Evolutionary conservation across 169 alveolate species (phyloP), one percentile per base, ranked within the genome.

Genomic region (Theileria annulata): DNA sequence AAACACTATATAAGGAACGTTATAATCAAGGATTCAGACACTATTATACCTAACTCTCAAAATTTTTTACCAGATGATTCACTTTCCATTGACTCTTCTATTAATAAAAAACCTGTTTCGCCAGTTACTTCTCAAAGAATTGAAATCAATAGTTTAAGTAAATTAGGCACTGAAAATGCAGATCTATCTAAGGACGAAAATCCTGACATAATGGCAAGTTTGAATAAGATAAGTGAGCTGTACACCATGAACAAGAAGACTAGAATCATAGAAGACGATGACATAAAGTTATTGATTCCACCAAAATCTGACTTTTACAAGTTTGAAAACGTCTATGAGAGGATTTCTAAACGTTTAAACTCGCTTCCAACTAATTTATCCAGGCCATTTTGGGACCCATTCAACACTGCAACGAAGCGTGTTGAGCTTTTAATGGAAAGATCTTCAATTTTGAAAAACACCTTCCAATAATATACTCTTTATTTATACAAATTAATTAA

Each of bases 1-100:
- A 21, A 69, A 30, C 91, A 88, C 68, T 89, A 85, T 35, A 51
- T 74, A 37, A 60, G 88, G 19, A 85, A 86, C 42, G 93, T 89
- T 2, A 78, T 83, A n/a, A 63, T 89, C 60, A 82, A 84, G 21
- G 17, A 28, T 19, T 23, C 33, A 31, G 35, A 28, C 67, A 28
- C 62, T 21, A 12, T 37, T 21, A 37, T 13, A 2, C 2, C 28
- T 73, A 19, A 19, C 56, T 19, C n/a, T 19, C 8, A 33, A 35
- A 10, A 21, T 64, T 33, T 64, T 8, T 12, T 6, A 13, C 8
- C 58, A 19, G 27, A 25, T 3, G 1, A 0, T 2, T 13, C 60
- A 21, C 15, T 60, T 25, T 21, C 73, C 37, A 64, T 8, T 25
- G 30, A 19, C 63, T 25, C 58, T 23, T 1, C 73, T 17, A 5